phyloP scores from a whole-genome alignment of 2,329 filamentous ascomycete species.

The Pseudogymnoascus sp. region DNA sequence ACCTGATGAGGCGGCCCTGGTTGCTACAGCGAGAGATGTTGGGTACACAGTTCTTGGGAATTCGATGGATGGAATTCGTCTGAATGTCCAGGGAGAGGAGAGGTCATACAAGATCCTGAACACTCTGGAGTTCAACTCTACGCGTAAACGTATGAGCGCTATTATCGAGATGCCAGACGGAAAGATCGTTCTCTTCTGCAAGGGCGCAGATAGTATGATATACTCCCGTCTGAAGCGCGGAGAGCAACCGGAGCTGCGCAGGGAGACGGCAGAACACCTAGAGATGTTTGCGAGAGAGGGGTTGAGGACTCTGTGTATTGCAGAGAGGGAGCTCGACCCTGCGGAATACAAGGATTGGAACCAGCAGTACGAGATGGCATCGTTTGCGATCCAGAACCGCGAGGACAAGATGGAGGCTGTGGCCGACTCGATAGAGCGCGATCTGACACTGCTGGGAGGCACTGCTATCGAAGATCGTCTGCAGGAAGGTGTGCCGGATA shows the following conservation, averaged over 20 bases:
- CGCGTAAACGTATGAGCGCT: constrained; percentile 93
- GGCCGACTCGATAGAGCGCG: constrained; percentile 82
- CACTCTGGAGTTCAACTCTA: constrained; percentile 95
- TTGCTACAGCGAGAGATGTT: constrained; percentile 91
- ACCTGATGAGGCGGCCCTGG: constrained; percentile 89
- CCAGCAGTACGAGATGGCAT: constrained; percentile 78
- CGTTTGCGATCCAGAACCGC: constrained; percentile 72
- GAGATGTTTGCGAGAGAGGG: constrained; percentile 96
- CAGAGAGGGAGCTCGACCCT: constrained; percentile 71
- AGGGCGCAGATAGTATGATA: constrained; percentile 95
- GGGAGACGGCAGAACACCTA: constrained; percentile 84
- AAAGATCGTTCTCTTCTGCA: constrained; percentile 86
- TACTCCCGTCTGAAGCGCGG: constrained; percentile 83
- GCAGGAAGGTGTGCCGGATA: constrained; percentile 94
- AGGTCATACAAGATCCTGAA: constrained; percentile 81
- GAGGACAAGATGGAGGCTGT: constrained; percentile 90
- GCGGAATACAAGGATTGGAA: constrained; percentile 81
- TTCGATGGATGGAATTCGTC: constrained; percentile 68
- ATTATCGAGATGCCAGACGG: constrained; percentile 93
- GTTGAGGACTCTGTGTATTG: constrained; percentile 88
- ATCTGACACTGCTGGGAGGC: constrained; percentile 80
- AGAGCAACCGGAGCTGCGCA: constrained; percentile 77
- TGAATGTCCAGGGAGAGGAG: constrained; percentile 84
- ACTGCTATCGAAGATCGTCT: constrained; percentile 96
- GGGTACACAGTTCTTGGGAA: constrained; percentile 87